Conservation (phyloP, 164 flowering plant genomes). For the Liquidambar formosana region DNA sequence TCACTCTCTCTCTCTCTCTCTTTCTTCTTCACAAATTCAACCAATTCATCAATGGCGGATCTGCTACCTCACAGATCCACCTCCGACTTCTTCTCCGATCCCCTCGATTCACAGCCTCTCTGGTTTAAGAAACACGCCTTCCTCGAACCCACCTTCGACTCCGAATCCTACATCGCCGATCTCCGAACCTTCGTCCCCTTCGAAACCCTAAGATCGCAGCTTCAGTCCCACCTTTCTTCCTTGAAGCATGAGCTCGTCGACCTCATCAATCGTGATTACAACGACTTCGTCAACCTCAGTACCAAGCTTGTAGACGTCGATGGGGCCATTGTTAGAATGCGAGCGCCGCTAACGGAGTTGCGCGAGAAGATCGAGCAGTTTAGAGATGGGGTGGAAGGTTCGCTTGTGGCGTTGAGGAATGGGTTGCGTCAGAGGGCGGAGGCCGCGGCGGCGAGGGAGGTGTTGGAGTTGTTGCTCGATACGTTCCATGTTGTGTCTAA, state of each 20-base stretch:
- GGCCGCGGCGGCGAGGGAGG: conserved; percentile 77
- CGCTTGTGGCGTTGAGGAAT: conserved; percentile 46
- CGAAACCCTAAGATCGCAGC: conserved; percentile 87
- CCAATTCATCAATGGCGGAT: conserved; percentile 33
- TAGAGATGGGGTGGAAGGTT: conserved; percentile 38
- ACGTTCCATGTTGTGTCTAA: conserved; percentile 94
- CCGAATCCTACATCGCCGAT: conserved; percentile 85
- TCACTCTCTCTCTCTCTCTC: too few relatives aligned
- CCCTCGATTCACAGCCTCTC: conserved; percentile 66
- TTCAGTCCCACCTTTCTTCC: conserved; percentile 69
- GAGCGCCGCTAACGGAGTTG: conserved; percentile 83
- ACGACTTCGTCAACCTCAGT: conserved; percentile 86
- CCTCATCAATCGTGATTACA: conserved; percentile 89
- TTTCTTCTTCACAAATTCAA: background rate
- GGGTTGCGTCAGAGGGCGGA: conserved; percentile 73
- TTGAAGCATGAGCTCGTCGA: conserved; percentile 88
- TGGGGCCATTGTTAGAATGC: conserved; percentile 75
- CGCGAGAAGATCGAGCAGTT: conserved; percentile 72
- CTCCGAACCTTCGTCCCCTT: conserved; percentile 95
- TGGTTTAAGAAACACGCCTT: conserved; percentile 82
- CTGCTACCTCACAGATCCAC: conserved; percentile 41
- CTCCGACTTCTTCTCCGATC: conserved; percentile 84
- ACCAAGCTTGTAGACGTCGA: conserved; percentile 96
- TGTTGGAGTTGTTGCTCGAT: conserved; percentile 78
- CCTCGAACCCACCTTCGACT: conserved; percentile 63